phyloP scores from a whole-genome alignment of 148 eudicot genomes.

The Fagopyrum homotropicum region DNA sequence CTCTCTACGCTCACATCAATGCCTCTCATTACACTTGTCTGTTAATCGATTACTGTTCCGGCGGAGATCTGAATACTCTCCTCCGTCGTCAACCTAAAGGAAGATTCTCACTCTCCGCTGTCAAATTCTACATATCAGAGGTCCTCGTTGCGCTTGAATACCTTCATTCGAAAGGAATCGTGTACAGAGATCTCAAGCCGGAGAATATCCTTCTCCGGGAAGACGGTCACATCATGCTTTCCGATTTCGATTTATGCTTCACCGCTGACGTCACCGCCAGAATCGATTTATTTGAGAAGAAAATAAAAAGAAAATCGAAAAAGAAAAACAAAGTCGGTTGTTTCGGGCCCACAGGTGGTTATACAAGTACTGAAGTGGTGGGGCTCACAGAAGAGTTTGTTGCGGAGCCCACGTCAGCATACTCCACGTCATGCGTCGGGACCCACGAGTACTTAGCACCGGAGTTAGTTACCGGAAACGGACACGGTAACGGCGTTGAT shows the following conservation, averaged over 20 bases:
- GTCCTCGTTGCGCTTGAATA: slow-evolving; percentile 66
- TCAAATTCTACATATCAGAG: slow-evolving; percentile 60
- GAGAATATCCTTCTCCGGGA: slow-evolving; percentile 54
- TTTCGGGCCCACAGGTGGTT: slow-evolving; percentile 23
- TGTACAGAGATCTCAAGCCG: slow-evolving; percentile 69
- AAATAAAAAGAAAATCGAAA: no score
- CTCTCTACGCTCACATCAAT: slow-evolving; percentile 69
- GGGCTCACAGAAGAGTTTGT: slow-evolving; percentile 25
- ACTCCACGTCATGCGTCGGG: slow-evolving; percentile 69
- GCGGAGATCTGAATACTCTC: slow-evolving; percentile 65
- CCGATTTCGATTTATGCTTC: slow-evolving; percentile 76
- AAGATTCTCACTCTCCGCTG: slow-evolving; percentile 49
- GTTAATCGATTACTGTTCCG: slow-evolving; percentile 64
- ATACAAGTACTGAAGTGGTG: slow-evolving; percentile 14
- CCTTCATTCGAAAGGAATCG: slow-evolving; percentile 54
- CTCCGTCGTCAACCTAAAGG: slow-evolving; percentile 37
- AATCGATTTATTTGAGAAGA: slow-evolving; percentile 16
- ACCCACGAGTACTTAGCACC: slow-evolving; percentile 90
- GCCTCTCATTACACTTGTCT: slow-evolving; percentile 79
- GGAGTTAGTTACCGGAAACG: slow-evolving; percentile 54
- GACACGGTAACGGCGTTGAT: slow-evolving; percentile 84
- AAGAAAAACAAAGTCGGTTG: not conserved
- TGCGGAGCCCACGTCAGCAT: slow-evolving; percentile 64
- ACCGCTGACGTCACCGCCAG: slow-evolving; percentile 37
- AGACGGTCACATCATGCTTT: slow-evolving; percentile 75